Percentiles rank a stretch among this genome's conserved stretches.
phyloP scores from a whole-genome alignment of 2,329 filamentous ascomycete species.

The Diplodia intermedia region DNA sequence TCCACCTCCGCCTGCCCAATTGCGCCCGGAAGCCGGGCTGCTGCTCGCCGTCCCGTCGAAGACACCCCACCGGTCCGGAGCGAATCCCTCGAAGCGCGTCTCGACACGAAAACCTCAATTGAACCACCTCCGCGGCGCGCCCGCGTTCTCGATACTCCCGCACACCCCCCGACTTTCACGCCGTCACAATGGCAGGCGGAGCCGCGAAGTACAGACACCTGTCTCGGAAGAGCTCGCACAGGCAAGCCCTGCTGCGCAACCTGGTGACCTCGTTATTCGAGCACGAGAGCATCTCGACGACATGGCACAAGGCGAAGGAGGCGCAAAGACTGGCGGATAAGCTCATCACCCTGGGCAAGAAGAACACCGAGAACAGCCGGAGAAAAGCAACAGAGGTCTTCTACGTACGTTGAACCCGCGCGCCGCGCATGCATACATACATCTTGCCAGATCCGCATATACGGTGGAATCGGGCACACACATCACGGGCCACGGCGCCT shows the following conservation, averaged over 20 bases:
- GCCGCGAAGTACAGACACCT: conserved; percentile 88
- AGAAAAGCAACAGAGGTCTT: conserved; percentile 80
- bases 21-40: conserved; percentile 16
- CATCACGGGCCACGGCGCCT: not conserved
- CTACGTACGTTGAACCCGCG: conserved; percentile 68
- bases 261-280: conserved; percentile 93
- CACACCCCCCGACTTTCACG: not conserved
- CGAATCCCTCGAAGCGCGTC: too few species aligned
- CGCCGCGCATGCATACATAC: too few species aligned
- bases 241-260: conserved; percentile 92
- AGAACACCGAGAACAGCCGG: conserved; percentile 82
- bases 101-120: not conserved
- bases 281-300: conserved; percentile 92
- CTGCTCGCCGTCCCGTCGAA: not conserved
- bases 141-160: not conserved
- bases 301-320: conserved; percentile 97
- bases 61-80: not conserved
- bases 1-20: not conserved
- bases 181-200: conserved; percentile 78
- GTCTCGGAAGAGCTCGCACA: conserved; percentile 82
- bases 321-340: conserved; percentile 93
- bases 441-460: too few species aligned
- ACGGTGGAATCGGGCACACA: not conserved
- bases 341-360: conserved; percentile 91
- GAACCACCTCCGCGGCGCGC: conserved; percentile 25